A percentile compares a stretch with the other conserved stretches of the same genome.
Evolutionary conservation across 2,329 filamentous ascomycete genomes (phyloP).

Genomic region (Scedosporium aurantiacum): DNA sequence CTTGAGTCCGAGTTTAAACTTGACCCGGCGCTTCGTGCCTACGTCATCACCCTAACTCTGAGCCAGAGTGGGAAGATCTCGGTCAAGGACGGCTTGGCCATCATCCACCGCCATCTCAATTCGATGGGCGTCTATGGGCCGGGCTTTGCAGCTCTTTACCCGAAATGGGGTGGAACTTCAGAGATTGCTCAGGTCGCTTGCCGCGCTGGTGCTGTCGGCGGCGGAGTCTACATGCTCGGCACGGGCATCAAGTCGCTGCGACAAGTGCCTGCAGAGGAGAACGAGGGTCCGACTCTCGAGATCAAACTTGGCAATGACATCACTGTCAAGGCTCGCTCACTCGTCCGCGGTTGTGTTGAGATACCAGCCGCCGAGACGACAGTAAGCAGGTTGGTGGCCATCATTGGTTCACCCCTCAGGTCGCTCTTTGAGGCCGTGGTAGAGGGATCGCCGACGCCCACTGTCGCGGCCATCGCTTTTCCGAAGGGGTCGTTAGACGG

Average conservation of each 20-base stretch:
- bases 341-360: constrained; percentile 35
- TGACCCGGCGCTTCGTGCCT: constrained; percentile 54
- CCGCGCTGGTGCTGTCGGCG: constrained; percentile 81
- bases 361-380: constrained; percentile 8
- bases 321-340: constrained; percentile 39
- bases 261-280: constrained; percentile 9
- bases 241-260: constrained; percentile 45
- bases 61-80: constrained; percentile 54
- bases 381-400: constrained; percentile 51
- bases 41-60: constrained; percentile 57
- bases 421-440: constrained; percentile 58
- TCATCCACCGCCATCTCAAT: constrained; percentile 67
- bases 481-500: constrained; percentile 37
- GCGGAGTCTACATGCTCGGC: constrained; percentile 78
- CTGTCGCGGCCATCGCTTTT: constrained; percentile 60
- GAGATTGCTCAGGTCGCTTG: constrained; percentile 89
- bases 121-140: constrained; percentile 83
- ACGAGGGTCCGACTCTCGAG: constrained; percentile 21
- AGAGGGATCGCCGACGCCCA: constrained; percentile 67
- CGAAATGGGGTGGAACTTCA: constrained; percentile 84
- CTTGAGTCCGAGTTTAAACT: constrained; percentile 53
- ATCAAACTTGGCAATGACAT: constrained; percentile 47
- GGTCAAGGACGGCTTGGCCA: constrained; percentile 54
- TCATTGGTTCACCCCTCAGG: constrained; percentile 56
- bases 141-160: constrained; percentile 79